Conservation (phyloP, 2,329 filamentous ascomycete species). For the Scolecobasidium constrictum region DNA sequence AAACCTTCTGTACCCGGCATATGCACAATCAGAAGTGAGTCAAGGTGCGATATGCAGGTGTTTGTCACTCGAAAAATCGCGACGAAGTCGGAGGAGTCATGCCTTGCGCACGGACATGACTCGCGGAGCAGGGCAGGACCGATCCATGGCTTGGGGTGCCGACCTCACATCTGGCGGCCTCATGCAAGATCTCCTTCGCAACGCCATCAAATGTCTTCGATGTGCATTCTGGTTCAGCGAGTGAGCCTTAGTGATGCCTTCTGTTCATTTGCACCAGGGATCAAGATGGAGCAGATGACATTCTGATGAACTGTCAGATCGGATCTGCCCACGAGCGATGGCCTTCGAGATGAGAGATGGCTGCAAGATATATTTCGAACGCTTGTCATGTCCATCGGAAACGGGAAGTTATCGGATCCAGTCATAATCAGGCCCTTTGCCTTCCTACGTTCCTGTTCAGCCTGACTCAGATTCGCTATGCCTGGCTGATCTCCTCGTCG, state of each 20-base stretch:
- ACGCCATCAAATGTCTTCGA: not conserved
- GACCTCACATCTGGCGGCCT: not conserved
- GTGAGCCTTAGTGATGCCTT: no score
- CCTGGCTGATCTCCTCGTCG: no score
- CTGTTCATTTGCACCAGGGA: no score
- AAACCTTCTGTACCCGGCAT: not conserved
- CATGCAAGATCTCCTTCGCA: not conserved
- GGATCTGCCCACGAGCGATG: not conserved
- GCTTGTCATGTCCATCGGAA: no score
- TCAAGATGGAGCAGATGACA: not conserved
- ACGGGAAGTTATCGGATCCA: no score
- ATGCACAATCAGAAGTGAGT: no score
- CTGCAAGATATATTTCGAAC: no score
- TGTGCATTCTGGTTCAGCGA: not conserved
- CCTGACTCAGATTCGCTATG: no score
- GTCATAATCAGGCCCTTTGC: no score
- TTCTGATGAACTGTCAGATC: not conserved
- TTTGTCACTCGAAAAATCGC: not conserved
- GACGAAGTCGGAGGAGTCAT: not conserved
- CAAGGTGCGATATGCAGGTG: not conserved
- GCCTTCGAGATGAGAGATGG: no score
- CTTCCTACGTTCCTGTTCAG: no score
- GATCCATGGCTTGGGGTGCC: not conserved
- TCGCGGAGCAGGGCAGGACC: not conserved
- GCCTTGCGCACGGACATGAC: not conserved